A percentile compares a stretch with the other conserved stretches of the same genome.
These are phyloP conservation scores for Boletus fagicola DNA, from an alignment of 768 basidiomycete species.

Conservation along the genomic window DNA sequence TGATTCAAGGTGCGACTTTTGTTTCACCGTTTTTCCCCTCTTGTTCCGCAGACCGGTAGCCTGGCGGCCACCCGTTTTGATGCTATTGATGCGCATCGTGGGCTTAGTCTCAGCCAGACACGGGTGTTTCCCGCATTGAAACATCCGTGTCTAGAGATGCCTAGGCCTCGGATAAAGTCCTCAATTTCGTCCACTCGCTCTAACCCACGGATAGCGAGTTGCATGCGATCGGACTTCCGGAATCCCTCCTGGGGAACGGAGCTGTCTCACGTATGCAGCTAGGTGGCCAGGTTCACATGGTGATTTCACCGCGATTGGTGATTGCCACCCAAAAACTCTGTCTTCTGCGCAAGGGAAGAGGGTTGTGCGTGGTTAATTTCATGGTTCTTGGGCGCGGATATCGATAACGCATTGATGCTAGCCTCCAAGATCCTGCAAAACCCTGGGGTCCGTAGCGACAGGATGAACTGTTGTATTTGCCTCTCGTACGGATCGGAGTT, in stretches of 20 bases:
- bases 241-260: neutral
- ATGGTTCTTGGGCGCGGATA: slow-evolving; percentile 7
- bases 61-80: neutral
- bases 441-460: slow-evolving; percentile 10
- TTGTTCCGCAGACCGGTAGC: neutral
- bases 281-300: slow-evolving; percentile 1
- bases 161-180: neutral
- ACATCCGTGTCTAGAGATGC: neutral
- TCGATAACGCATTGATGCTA: slow-evolving; percentile 7
- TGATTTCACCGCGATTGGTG: slow-evolving; percentile 10
- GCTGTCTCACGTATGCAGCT: neutral
- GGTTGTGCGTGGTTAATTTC: slow-evolving; percentile 8
- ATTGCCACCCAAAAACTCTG: slow-evolving; percentile 9
- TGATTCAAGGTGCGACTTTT: neutral
- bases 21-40: neutral
- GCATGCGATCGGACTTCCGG: slow-evolving; percentile 2
- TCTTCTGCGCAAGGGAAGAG: slow-evolving; percentile 3
- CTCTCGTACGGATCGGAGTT: neutral
- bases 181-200: slow-evolving; percentile 1
- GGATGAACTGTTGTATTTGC: neutral
- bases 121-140: neutral
- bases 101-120: neutral
- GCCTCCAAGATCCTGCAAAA: neutral
- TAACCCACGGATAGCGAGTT: slow-evolving; percentile 7
- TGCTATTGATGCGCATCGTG: neutral